Evolutionary conservation across 495 filamentous ascomycete species (phyloP), one percentile per base, ranked within the genome.

Genomic region (Pseudotulostoma volvatum): DNA sequence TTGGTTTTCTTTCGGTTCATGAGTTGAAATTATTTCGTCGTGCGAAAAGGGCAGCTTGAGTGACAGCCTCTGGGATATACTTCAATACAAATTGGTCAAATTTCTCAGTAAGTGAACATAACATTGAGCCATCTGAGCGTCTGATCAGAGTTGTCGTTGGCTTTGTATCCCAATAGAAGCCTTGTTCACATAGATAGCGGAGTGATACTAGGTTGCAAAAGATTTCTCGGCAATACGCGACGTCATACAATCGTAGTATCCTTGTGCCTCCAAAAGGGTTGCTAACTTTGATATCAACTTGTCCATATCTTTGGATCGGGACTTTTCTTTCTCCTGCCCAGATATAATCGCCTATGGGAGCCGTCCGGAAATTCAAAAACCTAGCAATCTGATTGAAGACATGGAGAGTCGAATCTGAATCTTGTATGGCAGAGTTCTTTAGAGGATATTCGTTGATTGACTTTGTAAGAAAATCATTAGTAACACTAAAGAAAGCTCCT

Each of bases 1-100:
- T 23, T 23, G 17, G 18, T 28, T 37, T 37, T 37, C 35, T 37
- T 20, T 37, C 35, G 16, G 20, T 37, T 17, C 18, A 16, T 17
- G 16, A 37, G 17, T 37, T 37, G n/a, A 37, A 37, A 18, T 19
- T 15, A 37, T 37, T n/a, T 18, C 20, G 35, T 37, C 18, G 16
- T 37, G 20, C 19, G 20, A 20, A 18, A 19, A 37, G 19, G 17
- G 11, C 35, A 11, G 35, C 35, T 37, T 7, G 17, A 4, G 2
- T 14, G 19, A 11, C 19, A 19, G 15, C 35, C n/a, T 37, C 20
- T 18, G 35, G 16, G 20, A 37, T 30, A 37, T 16, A 37, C 17
- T 37, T 17, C n/a, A 37, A 20, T 18, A 37, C 35, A 7, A 37
- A 37, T 20, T 20, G 35, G 11, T 18, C 35, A 25, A 23, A 28